Evolutionary conservation across 768 basidiomycete genomes (phyloP).

Genomic region (Lentinula boryana): DNA sequence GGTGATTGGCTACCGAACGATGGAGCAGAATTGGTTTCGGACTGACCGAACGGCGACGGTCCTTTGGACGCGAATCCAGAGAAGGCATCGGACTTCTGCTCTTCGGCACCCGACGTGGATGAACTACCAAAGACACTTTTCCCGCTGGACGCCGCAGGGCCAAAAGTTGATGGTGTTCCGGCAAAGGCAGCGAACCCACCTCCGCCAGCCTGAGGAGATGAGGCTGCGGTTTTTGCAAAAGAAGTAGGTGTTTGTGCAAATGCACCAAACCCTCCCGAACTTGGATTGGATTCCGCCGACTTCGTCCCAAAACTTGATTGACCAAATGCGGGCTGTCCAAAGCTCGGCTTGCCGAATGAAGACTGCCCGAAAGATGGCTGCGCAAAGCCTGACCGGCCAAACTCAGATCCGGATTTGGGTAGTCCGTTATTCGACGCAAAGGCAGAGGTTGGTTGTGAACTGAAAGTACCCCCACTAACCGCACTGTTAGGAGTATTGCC

Average conservation of each 20-base stretch:
- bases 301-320: constrained; percentile 32
- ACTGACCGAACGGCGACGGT: constrained; percentile 1
- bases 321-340: constrained; percentile 32
- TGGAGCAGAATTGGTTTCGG: not conserved
- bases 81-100: not conserved
- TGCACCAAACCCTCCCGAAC: constrained; percentile 5
- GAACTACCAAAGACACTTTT: not conserved
- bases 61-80: constrained; percentile 5
- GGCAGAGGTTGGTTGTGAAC: constrained; percentile 6
- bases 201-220: constrained; percentile 4
- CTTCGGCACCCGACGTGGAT: not conserved
- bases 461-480: constrained; percentile 30
- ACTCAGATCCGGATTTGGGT: constrained; percentile 15
- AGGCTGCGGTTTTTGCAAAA: not conserved
- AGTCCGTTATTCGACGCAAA: constrained; percentile 13
- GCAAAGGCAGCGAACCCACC: constrained; percentile 11
- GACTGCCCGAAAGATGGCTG: constrained; percentile 21
- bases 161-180: constrained; percentile 21
- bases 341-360: constrained; percentile 31
- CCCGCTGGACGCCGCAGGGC: constrained; percentile 8
- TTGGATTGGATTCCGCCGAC: not conserved
- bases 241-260: constrained; percentile 1
- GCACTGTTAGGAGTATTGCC: constrained; percentile 16
- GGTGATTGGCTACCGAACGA: not conserved
- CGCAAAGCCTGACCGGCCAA: constrained; percentile 25